These are phyloP conservation scores for Yarrowia sp. DNA, from an alignment of 805 yeast species.

Conservation along the genomic window DNA sequence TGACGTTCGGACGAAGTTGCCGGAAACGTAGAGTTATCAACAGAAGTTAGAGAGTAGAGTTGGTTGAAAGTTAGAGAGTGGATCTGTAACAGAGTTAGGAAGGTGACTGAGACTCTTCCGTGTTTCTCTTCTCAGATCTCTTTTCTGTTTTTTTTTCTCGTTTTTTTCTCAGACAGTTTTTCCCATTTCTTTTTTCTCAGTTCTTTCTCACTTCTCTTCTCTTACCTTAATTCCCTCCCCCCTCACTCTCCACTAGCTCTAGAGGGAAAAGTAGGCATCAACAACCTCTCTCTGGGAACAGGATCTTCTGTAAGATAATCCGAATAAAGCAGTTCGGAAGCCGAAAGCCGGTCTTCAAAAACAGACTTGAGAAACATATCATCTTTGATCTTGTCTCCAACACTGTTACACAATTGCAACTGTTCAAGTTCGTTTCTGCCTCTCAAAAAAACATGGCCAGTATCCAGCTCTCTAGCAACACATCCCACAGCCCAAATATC, in stretches of 20 bases:
- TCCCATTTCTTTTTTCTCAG: no score
- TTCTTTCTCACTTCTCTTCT: no score
- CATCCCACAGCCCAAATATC: slow-evolving; percentile 13
- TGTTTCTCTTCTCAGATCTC: no score
- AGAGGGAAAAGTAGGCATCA: slow-evolving; percentile 18
- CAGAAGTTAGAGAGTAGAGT: no score
- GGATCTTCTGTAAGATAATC: slow-evolving; percentile 2
- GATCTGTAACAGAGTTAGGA: no score
- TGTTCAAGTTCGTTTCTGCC: background rate
- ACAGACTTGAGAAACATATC: background rate
- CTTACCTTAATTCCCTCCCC: no score
- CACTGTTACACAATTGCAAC: background rate
- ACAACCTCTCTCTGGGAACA: background rate
- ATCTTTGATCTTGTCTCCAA: background rate
- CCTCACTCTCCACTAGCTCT: background rate
- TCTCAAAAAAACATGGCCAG: background rate
- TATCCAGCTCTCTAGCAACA: background rate
- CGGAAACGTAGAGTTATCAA: background rate
- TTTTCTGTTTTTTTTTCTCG: no score
- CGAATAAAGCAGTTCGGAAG: background rate
- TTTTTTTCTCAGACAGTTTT: no score
- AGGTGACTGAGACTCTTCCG: no score
- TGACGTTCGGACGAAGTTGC: background rate
- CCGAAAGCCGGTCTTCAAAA: background rate
- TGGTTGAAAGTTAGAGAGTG: no score